Evolutionary conservation across 257 asterid genomes (phyloP), one percentile per base, ranked within the genome.

Genomic region (Misopates orontium): DNA sequence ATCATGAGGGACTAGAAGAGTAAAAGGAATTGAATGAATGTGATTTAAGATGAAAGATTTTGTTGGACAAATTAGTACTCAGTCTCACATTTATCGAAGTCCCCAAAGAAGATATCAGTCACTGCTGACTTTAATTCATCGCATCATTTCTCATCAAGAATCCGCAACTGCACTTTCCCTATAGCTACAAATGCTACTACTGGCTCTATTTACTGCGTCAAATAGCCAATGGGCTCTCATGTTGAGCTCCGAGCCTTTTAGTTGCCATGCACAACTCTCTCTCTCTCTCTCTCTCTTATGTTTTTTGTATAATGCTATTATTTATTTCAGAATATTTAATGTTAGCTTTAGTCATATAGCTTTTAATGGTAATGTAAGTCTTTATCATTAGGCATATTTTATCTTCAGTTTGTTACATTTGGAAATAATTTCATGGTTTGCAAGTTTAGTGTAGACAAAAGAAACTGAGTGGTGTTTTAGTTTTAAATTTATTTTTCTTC

Each of bases 191-290:
- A 55, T 23, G 19, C 42, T 58, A 25, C 10, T 23, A 31, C 66
- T 40, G 63, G 63, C 23, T n/a, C 49, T 58, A 36, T 19, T 58
- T 8, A 58, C 64, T 58, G 63, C 39, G 28, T n/a, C 28, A 52
- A 52, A 67, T 28, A 60, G 82, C 84, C 81, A 76, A 84, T 77
- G 75, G 74, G 73, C 52, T 44, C 58, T 63, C 50, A 41, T 71
- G 71, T 79, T 62, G 80, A 72, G 80, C 76, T 62, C 75, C 73
- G 83, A 70, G 83, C 76, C 77, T 2, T 69, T 23, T 18, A 31
- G 7, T 28, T 28, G 67, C 62, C 67, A 72, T 63, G 67, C 66
- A 71, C 36, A 16, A 18, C 55, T n/a, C 55, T 9, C 55, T n/a
- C 22, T 20, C 22, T n/a, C 19, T 49, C 55, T 49, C 55, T 49